These are phyloP conservation scores for Verticillium nubilum DNA, from an alignment of 2,329 filamentous ascomycete species.

Conservation along the genomic window DNA sequence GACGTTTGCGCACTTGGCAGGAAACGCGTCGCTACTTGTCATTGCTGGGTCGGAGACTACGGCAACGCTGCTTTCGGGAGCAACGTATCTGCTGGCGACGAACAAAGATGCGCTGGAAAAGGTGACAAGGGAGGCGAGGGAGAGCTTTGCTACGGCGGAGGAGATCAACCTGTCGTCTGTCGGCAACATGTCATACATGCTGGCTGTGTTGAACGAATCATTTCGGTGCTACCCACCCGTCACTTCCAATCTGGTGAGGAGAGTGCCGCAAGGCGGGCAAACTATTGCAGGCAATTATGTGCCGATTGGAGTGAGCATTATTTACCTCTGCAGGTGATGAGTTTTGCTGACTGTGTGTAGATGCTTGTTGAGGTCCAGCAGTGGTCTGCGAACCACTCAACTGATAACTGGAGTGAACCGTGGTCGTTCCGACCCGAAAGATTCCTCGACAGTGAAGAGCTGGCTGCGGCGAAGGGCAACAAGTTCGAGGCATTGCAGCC, in stretches of 20 bases:
- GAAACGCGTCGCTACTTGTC: constrained; percentile 15
- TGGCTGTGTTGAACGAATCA: constrained; percentile 34
- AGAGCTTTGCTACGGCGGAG: constrained; percentile 23
- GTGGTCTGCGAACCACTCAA: constrained; percentile 9
- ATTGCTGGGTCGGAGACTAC: constrained; percentile 39
- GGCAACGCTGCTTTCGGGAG: constrained; percentile 33
- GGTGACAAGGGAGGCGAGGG: constrained; percentile 32
- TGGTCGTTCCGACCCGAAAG: constrained; percentile 41
- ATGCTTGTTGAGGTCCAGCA: constrained; percentile 6
- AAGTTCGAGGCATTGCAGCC: constrained; percentile 37
- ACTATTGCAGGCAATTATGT: constrained; percentile 22
- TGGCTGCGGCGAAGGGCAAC: constrained; percentile 22
- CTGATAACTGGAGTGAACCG: constrained; percentile 35
- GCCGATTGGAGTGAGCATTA: constrained; percentile 25
- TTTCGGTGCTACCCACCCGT: constrained; percentile 29
- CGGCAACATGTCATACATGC: constrained; percentile 28
- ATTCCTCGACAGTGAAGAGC: constrained; percentile 20
- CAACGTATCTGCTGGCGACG: constrained; percentile 30
- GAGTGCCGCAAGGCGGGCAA: constrained; percentile 22
- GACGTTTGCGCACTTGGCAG: constrained; percentile 6
- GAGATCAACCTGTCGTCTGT: constrained; percentile 31
- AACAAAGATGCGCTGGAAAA: constrained; percentile 22
- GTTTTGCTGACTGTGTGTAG: background rate
- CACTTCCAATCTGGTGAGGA: constrained; percentile 16
- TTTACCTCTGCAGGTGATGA: background rate